Base-by-base conservation (phyloP, 2,329 filamentous ascomycete genomes). In the Biscogniauxia marginata region DNA sequence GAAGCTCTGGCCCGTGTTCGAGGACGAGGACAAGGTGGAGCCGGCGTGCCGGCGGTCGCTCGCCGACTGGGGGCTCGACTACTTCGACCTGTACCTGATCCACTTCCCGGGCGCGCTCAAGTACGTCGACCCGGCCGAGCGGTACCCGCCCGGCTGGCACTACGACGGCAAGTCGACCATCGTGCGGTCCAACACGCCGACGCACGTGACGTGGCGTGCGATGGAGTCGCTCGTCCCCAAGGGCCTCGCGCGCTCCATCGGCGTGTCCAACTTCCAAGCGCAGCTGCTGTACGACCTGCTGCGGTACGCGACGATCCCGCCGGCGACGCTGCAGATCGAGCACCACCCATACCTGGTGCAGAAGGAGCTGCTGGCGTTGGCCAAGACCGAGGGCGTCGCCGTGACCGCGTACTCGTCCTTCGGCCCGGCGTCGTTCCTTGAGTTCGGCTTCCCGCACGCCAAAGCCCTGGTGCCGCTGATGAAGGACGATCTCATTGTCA, bases 1-100 rank as follows among this genome's bases (percentile, higher is more conserved):
- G 75, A 96, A 96, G 81, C 87, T 96, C 56, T 96, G 92, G 91
- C 92, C 93, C 79, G 87, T 87, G 64, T 96, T 92, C 84, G 91
- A 96, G 80, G 88, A 93, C 68, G 81, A 81, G 66, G 87, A 93
- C 65, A 82, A 83, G 66, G 90, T 93, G 60, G 85, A 88, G 75
- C 86, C 86, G 56, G 91, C 95, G 70, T 83, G 80, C 74, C 84
- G 84, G 74, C 87, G 87, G 70, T 89, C 93, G 77, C 85, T 93
- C 60, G 83, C 85, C 64, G 89, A 93, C 79, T 93, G 90, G 86
- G 87, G 88, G 61, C 73, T 96, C 59, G 91, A 93, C 69, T 96
- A 96, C 81, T 93, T 96, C 74, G 91, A 96, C 74, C 84, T 96
- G 63, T 96, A 87, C 84, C 80, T 93, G 67, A 86, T 96, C 68